phyloP scores from a whole-genome alignment of 805 yeast species.

The Candida caryicola region DNA sequence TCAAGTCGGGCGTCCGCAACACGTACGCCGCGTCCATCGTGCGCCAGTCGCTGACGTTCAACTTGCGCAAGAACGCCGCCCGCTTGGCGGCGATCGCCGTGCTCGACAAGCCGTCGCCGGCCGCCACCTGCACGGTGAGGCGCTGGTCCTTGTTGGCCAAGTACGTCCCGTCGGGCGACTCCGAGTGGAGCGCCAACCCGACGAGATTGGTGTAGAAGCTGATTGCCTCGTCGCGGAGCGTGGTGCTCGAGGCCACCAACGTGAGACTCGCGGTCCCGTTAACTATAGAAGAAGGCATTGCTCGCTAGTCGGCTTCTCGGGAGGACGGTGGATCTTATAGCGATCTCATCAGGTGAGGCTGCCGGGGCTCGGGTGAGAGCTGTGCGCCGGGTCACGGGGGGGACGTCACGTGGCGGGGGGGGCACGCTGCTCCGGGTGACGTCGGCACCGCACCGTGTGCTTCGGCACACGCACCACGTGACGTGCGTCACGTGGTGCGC shows the following conservation, averaged over 20 bases:
- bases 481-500: no score
- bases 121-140: conserved; percentile 16
- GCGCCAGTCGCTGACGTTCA: conserved; percentile 48
- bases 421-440: no score
- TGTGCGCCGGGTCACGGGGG: conserved; percentile 4
- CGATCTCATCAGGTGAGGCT: not conserved
- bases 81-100: conserved; percentile 18
- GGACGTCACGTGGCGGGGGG: not conserved
- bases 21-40: conserved; percentile 42
- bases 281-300: conserved; percentile 37
- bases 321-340: no score
- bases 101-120: conserved; percentile 13
- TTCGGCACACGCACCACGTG: no score
- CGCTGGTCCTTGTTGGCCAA: conserved; percentile 23
- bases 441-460: conserved; percentile 1
- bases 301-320: no score
- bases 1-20: conserved; percentile 45
- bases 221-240: conserved; percentile 44
- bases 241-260: conserved; percentile 49
- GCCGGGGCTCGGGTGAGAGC: conserved; percentile 3
- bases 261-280: conserved; percentile 56
- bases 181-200: conserved; percentile 25
- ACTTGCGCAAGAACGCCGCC: conserved; percentile 11
- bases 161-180: conserved; percentile 14
- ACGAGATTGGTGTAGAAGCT: conserved; percentile 52